Percentiles rank a stretch among this genome's conserved stretches.
Conservation (phyloP, 352 stramenopile species). For the Phytophthora meadii region DNA sequence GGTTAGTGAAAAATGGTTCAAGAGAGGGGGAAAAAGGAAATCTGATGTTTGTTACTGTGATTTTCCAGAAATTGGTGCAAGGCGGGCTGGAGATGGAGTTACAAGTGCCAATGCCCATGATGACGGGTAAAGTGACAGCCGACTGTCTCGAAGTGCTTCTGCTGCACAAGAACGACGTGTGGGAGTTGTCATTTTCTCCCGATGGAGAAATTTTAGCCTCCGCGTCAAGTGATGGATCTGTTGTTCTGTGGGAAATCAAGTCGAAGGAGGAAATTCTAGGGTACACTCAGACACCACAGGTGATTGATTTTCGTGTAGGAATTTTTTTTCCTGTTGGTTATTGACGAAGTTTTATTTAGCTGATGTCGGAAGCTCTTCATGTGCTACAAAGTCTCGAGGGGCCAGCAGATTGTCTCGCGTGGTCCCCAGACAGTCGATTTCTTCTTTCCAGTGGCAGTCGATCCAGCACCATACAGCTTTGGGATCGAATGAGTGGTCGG, state of each 20-base stretch:
- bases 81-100: slow-evolving; percentile 29
- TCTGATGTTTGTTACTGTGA: background rate
- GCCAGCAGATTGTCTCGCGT: slow-evolving; percentile 62
- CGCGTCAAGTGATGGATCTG: slow-evolving; percentile 73
- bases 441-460: slow-evolving; percentile 65
- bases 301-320: slow-evolving; percentile 1
- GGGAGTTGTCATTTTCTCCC: slow-evolving; percentile 81
- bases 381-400: slow-evolving; percentile 57
- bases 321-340: background rate
- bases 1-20: slow-evolving; percentile 32
- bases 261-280: slow-evolving; percentile 20
- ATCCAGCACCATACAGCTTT: slow-evolving; percentile 70
- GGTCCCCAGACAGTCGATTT: slow-evolving; percentile 66
- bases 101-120: slow-evolving; percentile 13
- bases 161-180: slow-evolving; percentile 62
- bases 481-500: slow-evolving; percentile 56
- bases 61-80: slow-evolving; percentile 52
- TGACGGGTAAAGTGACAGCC: slow-evolving; percentile 27
- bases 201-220: slow-evolving; percentile 81
- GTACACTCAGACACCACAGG: slow-evolving; percentile 11
- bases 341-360: background rate
- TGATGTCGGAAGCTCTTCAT: slow-evolving; percentile 43
- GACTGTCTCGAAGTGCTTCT: slow-evolving; percentile 54
- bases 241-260: slow-evolving; percentile 76
- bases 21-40: background rate